Base-by-base conservation (phyloP, 78 protist species). In the Planoprotostelium fungivorum region DNA sequence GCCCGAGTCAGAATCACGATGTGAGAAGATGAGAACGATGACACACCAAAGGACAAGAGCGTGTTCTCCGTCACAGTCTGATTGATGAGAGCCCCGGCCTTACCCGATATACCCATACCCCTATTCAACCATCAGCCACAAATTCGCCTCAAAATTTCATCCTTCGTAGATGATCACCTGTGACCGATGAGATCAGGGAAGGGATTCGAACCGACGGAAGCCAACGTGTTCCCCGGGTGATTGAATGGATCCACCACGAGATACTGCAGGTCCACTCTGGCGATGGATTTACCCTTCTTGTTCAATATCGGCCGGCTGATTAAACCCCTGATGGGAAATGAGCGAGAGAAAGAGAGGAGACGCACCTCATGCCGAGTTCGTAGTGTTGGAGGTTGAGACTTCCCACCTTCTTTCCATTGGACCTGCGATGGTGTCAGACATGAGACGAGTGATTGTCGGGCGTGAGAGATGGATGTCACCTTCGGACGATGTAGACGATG, bases 11-110 rank as follows among this genome's bases (percentile, higher is more conserved):
- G 73, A 51, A 51, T 51, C 73, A 51, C 5, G 31, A 51, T 51
- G 73, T 25, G 5, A 16, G 16, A 25, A 16, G 16, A 25, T 16
- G 5, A n/a, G n/a, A n/a, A n/a, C n/a, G n/a, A n/a, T n/a, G n/a
- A n/a, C n/a, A n/a, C 73, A 51, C 73, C 73, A 1, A 89, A 89
- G 34, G 39, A 31, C 37, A 89, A 35, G 37, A 89, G 35, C 25
- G 91, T 89, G 39, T 89, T 89, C 25, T 89, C 91, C 38, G 35
- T 29, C 86, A 84, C 86, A 25, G 73, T 51, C 16, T 51, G 73
- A 16, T 51, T 51, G 16, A 51, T 51, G 31, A 51, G 16, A 25
- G 73, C 73, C 16, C 73, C 73, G 5, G 5, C 31, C 16, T 51
- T 51, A 25, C 73, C 73, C 16, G 73, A 51, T 25, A 51, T 51